These are phyloP conservation scores for Ophiocordyceps camponoti-floridani DNA, from an alignment of 2,329 filamentous ascomycete genomes.

Conservation along the genomic window DNA sequence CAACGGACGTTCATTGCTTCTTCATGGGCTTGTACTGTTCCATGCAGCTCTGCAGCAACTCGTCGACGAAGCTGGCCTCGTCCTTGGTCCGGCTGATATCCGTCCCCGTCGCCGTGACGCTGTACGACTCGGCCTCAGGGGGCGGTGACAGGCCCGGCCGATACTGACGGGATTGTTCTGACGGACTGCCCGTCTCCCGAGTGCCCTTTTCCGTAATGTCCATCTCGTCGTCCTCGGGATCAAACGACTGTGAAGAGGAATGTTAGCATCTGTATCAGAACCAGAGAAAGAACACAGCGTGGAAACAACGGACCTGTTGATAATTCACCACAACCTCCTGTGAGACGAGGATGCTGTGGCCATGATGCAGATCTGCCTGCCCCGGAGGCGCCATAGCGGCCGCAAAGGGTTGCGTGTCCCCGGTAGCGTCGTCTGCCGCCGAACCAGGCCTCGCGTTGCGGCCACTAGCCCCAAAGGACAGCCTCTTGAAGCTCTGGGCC, in stretches of 20 bases:
- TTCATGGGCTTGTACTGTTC: not conserved
- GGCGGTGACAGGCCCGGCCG: not conserved
- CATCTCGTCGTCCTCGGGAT: not conserved
- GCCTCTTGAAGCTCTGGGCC: not conserved
- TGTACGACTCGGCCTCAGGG: not conserved
- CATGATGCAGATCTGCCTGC: constrained; percentile 8
- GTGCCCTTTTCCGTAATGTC: not conserved
- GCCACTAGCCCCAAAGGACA: not conserved
- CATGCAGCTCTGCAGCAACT: constrained; percentile 7
- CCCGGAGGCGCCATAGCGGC: constrained; percentile 4
- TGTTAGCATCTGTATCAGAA: not conserved
- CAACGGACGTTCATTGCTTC: not conserved
- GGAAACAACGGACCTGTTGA: constrained; percentile 4
- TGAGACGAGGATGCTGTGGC: constrained; percentile 43
- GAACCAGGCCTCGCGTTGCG: not conserved
- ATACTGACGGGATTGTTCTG: not conserved
- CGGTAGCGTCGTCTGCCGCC: not conserved
- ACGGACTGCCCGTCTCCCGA: not conserved
- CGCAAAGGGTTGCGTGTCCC: not conserved
- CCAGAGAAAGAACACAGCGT: not conserved
- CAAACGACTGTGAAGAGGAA: too few relatives aligned
- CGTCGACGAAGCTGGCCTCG: constrained; percentile 6
- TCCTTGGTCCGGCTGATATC: not conserved
- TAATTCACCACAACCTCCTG: constrained; percentile 40
- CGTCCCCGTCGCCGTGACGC: constrained; percentile 3